A percentile compares a stretch with the other conserved stretches of the same genome.
Conservation (phyloP, 2,329 filamentous ascomycete genomes). For the Acarospora socialis region DNA sequence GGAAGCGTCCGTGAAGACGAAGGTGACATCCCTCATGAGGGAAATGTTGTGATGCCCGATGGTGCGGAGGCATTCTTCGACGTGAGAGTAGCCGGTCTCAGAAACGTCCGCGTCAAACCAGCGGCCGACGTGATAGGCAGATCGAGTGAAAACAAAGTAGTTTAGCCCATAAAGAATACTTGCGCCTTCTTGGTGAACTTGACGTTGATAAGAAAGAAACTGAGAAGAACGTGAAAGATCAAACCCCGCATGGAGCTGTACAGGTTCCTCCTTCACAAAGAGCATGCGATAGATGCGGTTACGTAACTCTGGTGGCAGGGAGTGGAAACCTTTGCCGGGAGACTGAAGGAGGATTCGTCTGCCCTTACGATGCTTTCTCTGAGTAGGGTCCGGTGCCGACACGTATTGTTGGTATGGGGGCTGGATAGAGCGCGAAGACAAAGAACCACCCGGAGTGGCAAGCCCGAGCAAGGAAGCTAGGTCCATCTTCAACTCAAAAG, state of each 20-base stretch:
- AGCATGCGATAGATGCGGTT: conserved; percentile 33
- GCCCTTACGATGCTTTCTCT: too few relatives aligned
- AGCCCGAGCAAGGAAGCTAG: not conserved
- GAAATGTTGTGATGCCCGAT: conserved; percentile 34
- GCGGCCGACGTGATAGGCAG: conserved; percentile 16
- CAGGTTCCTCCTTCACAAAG: conserved; percentile 22
- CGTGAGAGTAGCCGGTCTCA: conserved; percentile 34
- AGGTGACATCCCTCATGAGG: conserved; percentile 30
- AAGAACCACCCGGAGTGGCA: too few relatives aligned
- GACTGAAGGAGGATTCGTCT: not conserved
- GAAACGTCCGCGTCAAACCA: conserved; percentile 29
- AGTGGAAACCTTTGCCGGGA: conserved; percentile 19
- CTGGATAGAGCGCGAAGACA: not conserved
- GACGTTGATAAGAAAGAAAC: conserved; percentile 32
- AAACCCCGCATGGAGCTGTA: conserved; percentile 24
- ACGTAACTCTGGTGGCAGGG: conserved; percentile 30
- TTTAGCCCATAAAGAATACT: conserved; percentile 38
- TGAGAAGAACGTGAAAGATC: conserved; percentile 29
- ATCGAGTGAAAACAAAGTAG: conserved; percentile 27
- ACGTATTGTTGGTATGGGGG: not conserved
- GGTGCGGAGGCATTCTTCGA: conserved; percentile 30
- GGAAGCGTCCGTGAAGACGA: conserved; percentile 32
- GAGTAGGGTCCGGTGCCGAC: not conserved
- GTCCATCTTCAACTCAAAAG: not conserved
- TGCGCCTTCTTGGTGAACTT: conserved; percentile 31